Percentiles rank a stretch among this genome's conserved stretches.
Evolutionary conservation across 306 rosid species (phyloP).

Genomic region (Vigna angularis): DNA sequence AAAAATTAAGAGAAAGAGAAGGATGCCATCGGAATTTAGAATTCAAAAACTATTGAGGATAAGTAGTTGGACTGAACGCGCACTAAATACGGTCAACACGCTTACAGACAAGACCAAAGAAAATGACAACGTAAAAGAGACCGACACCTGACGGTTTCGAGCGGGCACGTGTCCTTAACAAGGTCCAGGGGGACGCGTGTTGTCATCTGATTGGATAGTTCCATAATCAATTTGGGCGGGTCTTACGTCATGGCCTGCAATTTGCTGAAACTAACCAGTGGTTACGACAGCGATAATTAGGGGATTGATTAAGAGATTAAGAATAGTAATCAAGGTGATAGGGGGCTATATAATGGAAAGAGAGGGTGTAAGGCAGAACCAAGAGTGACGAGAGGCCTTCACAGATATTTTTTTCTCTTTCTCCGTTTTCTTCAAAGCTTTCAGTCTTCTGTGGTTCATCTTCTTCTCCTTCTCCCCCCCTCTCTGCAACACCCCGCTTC

Average conservation of each 20-base stretch:
- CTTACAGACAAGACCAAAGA: conserved; percentile 11
- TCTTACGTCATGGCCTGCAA: conserved; percentile 46
- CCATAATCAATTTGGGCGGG: not conserved
- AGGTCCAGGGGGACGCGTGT: not conserved
- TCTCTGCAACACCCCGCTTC: conserved; percentile 85
- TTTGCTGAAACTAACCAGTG: conserved; percentile 35
- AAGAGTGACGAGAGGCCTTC: conserved; percentile 70
- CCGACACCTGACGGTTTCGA: conserved; percentile 53
- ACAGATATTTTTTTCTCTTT: conserved; percentile 2
- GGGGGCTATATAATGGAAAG: conserved; percentile 50
- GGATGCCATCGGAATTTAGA: not conserved
- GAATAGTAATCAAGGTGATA: not conserved
- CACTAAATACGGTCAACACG: conserved; percentile 49
- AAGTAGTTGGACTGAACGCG: conserved; percentile 51
- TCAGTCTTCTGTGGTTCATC: not conserved
- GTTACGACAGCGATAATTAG: conserved; percentile 43
- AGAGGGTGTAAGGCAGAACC: conserved; percentile 32
- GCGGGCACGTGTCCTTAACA: conserved; percentile 43
- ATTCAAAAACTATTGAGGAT: not conserved
- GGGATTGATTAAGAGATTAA: conserved; percentile 39
- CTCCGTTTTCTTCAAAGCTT: conserved; percentile 25
- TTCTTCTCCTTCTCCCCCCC: conserved; percentile 41
- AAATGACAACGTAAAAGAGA: conserved; percentile 14
- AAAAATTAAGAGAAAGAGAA: not conserved
- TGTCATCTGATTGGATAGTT: not conserved